Evolutionary conservation across 495 filamentous ascomycete genomes (phyloP), one percentile per base, ranked within the genome.

Genomic region (Aspergillus carlsbadensis): DNA sequence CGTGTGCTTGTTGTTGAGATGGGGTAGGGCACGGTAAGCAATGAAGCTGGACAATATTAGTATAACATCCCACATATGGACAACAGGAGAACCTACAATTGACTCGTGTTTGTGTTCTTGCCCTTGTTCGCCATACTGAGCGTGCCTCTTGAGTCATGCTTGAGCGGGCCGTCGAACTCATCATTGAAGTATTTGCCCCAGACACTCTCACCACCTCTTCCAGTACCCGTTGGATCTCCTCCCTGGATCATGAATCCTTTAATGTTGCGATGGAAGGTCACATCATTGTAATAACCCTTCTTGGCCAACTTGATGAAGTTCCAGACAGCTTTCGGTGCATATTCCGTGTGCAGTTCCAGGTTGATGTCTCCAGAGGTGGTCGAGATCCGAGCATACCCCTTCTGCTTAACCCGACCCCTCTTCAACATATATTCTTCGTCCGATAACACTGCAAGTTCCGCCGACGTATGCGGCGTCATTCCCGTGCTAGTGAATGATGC

Each of bases 71-170:
- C 2, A 2, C 36, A 40, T 20, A n/a, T 34, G 21, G 17, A 21
- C 8, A 34, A 53, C 48, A 35, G 5, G 21, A 17, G 8, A n/a
- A 68, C 75, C 69, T 48, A 78, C 75, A 98, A 98, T 73, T 98
- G 94, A 52, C 81, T 87, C 33, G 87, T 90, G 65, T 98, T 98
- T 2, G 95, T 98, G 58, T 98, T 92, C 60, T 96, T 96, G 24
- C 94, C 94, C 62, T 98, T 98, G 63, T 98, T 98, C 31, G 94
- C 94, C 94, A 98, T 98, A 60, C 85, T 89, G 11, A 98, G 60
- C 1, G 94, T 79, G 2, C 94, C 94, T 4, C 94, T 74, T 0
- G 76, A 68, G 64, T 93, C 86, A 63, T 97, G 93, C 22, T 83
- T 84, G 29, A 91, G 65, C 0, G 94, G 95, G 0, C 92, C 91